Evolutionary conservation across 805 yeast genomes (phyloP).

Genomic region (Scheffersomyces ergatensis): DNA sequence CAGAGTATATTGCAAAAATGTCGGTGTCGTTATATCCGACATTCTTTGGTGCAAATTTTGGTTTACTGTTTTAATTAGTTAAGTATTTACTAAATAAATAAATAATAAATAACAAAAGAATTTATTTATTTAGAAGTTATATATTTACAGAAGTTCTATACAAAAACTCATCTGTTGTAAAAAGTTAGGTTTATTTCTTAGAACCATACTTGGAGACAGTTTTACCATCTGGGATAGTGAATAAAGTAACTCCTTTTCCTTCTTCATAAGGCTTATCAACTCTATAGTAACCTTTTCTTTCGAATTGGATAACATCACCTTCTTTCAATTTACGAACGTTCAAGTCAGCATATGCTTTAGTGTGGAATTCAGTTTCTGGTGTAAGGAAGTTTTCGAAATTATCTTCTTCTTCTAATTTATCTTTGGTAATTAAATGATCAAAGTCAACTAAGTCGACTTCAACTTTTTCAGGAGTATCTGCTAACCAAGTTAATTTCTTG

Average conservation of each 20-base stretch:
- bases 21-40: no score
- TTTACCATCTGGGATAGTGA: constrained; percentile 96
- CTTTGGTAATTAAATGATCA: constrained; percentile 93
- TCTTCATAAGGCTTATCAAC: constrained; percentile 60
- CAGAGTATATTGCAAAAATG: no score
- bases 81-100: not conserved
- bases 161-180: no score
- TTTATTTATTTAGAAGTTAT: not conserved
- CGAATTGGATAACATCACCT: constrained; percentile 91
- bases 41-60: no score
- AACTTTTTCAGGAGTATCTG: constrained; percentile 70
- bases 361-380: constrained; percentile 79
- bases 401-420: constrained; percentile 91
- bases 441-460: constrained; percentile 83
- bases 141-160: not conserved
- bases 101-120: not conserved
- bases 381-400: constrained; percentile 90
- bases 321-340: constrained; percentile 74
- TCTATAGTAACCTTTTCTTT: constrained; percentile 94
- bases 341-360: constrained; percentile 74
- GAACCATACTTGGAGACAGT: constrained; percentile 31
- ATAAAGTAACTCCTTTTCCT: constrained; percentile 71
- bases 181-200: constrained; percentile 30
- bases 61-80: no score
- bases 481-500: constrained; percentile 93